A percentile compares a stretch with the other conserved stretches of the same genome.
Conservation (phyloP, 129 eudicot species). For the Centrapalus pauciflorus region DNA sequence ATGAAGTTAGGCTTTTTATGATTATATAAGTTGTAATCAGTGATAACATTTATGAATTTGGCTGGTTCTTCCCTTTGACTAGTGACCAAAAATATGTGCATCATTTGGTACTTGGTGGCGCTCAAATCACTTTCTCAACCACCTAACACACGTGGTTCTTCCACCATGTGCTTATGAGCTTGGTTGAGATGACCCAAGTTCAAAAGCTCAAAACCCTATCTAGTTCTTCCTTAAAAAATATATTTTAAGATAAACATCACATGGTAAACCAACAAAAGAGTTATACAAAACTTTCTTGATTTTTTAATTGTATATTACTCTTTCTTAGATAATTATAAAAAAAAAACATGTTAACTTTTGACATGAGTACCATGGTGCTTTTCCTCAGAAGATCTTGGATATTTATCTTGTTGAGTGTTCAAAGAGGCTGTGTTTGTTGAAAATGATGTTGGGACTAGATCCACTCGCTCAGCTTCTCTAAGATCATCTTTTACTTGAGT, state of each 20-base stretch:
- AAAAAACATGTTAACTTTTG: background rate
- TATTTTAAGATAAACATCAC: background rate
- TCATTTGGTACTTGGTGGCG: too few species aligned
- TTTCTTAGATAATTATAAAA: background rate
- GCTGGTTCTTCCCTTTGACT: too few species aligned
- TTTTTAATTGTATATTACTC: background rate
- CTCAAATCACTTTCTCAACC: too few species aligned
- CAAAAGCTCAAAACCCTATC: background rate
- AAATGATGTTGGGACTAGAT: conserved; percentile 13
- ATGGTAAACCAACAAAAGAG: background rate
- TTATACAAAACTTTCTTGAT: background rate
- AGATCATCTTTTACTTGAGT: conserved; percentile 4
- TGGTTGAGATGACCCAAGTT: background rate
- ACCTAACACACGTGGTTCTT: background rate
- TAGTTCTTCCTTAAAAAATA: background rate
- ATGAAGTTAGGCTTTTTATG: background rate
- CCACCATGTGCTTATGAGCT: background rate
- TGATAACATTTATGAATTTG: too few species aligned
- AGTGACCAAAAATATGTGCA: too few species aligned
- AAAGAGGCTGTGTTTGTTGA: conserved; percentile 21
- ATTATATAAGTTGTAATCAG: too few species aligned
- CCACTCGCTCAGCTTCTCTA: conserved; percentile 8
- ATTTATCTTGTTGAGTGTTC: conserved; percentile 1
- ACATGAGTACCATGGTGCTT: conserved; percentile 20
- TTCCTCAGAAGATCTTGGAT: conserved; percentile 9